A percentile compares a stretch with the other conserved stretches of the same genome.
phyloP scores from a whole-genome alignment of 2,329 filamentous ascomycete genomes.

The Ophiostoma ulmi region DNA sequence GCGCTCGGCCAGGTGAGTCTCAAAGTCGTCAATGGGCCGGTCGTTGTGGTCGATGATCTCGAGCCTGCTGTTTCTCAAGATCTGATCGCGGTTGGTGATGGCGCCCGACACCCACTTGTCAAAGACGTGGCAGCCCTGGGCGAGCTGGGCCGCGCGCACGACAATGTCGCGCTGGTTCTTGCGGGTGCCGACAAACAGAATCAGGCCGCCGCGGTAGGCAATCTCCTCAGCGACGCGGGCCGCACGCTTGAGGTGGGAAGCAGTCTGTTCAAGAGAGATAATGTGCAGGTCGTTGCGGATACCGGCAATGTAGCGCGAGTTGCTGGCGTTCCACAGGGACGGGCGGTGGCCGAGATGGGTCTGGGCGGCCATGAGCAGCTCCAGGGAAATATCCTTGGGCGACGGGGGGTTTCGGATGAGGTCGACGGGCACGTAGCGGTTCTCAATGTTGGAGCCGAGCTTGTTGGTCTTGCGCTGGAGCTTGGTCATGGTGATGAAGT shows the following conservation, averaged over 20 bases:
- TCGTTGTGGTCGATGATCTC: constrained; percentile 77
- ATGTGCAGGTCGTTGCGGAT: constrained; percentile 85
- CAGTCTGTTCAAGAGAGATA: constrained; percentile 84
- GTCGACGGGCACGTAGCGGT: constrained; percentile 60
- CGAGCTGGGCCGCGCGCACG: constrained; percentile 71
- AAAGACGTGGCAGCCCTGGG: constrained; percentile 80
- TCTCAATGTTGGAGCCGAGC: constrained; percentile 47
- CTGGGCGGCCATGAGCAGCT: constrained; percentile 83
- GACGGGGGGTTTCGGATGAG: constrained; percentile 67
- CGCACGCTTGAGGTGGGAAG: constrained; percentile 83
- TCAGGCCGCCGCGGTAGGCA: constrained; percentile 71
- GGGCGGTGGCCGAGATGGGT: constrained; percentile 86
- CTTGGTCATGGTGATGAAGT: constrained; percentile 37
- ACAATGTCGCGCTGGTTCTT: constrained; percentile 75
- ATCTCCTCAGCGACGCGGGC: constrained; percentile 90
- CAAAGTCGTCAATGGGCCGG: constrained; percentile 52
- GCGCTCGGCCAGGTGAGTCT: constrained; percentile 57
- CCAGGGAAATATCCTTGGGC: constrained; percentile 78
- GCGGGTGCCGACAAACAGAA: constrained; percentile 86
- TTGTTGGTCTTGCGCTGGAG: constrained; percentile 44
- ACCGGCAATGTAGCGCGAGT: constrained; percentile 90
- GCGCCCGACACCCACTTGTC: constrained; percentile 87
- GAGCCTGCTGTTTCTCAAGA: constrained; percentile 63
- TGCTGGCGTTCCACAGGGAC: constrained; percentile 89
- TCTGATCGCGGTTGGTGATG: constrained; percentile 89